Evolutionary conservation across 2,329 filamentous ascomycete genomes (phyloP).

Genomic region (Colletotrichum viniferum): DNA sequence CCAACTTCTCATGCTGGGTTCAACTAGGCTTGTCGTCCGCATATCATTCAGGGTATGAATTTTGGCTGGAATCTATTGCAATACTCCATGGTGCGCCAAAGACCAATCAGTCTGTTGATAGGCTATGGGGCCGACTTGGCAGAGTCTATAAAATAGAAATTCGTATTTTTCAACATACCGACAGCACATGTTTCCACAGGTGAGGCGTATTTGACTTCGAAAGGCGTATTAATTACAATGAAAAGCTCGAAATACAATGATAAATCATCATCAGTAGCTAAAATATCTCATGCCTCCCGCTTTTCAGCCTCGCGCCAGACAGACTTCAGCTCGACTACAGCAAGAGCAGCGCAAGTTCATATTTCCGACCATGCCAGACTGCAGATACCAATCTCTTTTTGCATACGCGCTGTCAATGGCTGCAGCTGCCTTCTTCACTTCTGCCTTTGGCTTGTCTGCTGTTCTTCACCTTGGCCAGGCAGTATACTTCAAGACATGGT

Average conservation of each 20-base stretch:
- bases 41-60: background rate
- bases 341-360: background rate
- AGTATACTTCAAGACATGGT: background rate
- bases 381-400: background rate
- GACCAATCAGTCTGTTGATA: accelerated
- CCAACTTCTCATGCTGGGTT: background rate
- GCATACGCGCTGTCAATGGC: background rate
- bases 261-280: background rate
- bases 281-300: background rate
- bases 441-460: background rate
- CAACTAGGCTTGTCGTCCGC: background rate
- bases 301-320: background rate
- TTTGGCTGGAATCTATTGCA: background rate
- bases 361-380: background rate
- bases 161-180: background rate
- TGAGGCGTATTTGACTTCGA: background rate
- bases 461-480: background rate
- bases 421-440: background rate
- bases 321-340: background rate
- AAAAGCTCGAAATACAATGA: accelerated
- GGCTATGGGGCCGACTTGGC: background rate
- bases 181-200: background rate
- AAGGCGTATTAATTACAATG: background rate
- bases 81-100: accelerated
- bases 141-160: background rate